Percentiles rank a stretch among this genome's conserved stretches.
These are phyloP conservation scores for Emmonsiellopsis sp. DNA, from an alignment of 2,329 filamentous ascomycete genomes.

Conservation along the genomic window DNA sequence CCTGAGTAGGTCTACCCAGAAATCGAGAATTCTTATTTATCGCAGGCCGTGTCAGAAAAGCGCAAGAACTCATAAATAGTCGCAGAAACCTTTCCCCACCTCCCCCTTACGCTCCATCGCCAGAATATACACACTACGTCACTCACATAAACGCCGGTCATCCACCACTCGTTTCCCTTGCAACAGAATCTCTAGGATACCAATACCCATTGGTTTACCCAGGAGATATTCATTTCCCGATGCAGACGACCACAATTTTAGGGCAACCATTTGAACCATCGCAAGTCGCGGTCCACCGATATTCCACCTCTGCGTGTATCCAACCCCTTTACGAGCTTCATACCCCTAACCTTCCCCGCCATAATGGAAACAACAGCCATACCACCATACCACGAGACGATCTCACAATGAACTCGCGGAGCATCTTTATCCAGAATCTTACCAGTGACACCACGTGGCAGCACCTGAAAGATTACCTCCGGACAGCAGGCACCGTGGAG, in stretches of 20 bases:
- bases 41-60: neutral
- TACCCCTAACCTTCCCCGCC: constrained; percentile 7
- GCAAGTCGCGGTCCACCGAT: constrained; percentile 21
- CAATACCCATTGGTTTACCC: constrained; percentile 10
- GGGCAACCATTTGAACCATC: constrained; percentile 20
- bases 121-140: constrained; percentile 10
- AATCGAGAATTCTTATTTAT: neutral
- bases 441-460: constrained; percentile 19
- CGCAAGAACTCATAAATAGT: constrained; percentile 4
- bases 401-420: constrained; percentile 5
- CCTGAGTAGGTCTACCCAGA: constrained; percentile 24
- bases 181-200: constrained; percentile 11
- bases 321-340: constrained; percentile 13
- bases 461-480: constrained; percentile 22
- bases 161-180: constrained; percentile 7
- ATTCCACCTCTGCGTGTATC: constrained; percentile 17
- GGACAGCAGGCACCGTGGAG: constrained; percentile 21
- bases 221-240: constrained; percentile 11
- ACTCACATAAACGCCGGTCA: constrained; percentile 4
- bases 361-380: constrained; percentile 6
- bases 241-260: constrained; percentile 23
- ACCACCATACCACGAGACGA: constrained; percentile 3
- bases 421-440: constrained; percentile 21
- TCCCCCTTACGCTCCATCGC: constrained; percentile 9
- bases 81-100: constrained; percentile 9